These are phyloP conservation scores for Pythium rishiriense DNA, from an alignment of 352 stramenopile species.

Conservation along the genomic window DNA sequence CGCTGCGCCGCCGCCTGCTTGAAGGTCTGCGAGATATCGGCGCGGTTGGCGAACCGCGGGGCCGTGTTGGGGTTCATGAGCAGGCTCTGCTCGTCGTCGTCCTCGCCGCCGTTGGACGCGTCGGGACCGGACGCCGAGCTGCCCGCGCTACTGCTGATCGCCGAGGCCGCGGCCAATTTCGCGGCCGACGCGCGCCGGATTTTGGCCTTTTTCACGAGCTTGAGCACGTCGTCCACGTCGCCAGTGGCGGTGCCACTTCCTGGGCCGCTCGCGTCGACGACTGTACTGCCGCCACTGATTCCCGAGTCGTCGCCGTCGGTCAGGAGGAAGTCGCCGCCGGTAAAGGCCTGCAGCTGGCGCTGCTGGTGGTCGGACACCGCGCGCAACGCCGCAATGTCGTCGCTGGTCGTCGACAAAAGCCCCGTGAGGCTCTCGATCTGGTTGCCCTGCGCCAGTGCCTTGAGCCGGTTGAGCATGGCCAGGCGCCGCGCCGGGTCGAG, in stretches of 20 bases:
- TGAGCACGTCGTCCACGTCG: conserved; percentile 34
- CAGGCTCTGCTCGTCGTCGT: conserved; percentile 25
- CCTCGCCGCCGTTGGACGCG: conserved; percentile 26
- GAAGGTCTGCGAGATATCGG: conserved; percentile 48
- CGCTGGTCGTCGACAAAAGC: conserved; percentile 25
- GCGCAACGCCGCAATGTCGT: conserved; percentile 28
- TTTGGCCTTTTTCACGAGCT: conserved; percentile 47
- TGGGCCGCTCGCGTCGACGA: conserved; percentile 14
- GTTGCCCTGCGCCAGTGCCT: conserved; percentile 38
- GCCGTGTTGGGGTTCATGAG: conserved; percentile 18
- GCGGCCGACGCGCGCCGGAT: conserved; percentile 36
- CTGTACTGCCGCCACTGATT: not conserved
- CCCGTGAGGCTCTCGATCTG: conserved; percentile 31
- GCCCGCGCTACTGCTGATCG: not conserved
- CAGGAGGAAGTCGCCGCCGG: not conserved
- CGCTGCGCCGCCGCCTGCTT: conserved; percentile 43
- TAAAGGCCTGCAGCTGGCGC: conserved; percentile 27
- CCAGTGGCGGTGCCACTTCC: not conserved
- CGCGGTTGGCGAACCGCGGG: conserved; percentile 24
- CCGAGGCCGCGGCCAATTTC: conserved; percentile 7
- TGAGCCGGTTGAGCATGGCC: conserved; percentile 40
- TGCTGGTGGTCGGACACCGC: conserved; percentile 32
- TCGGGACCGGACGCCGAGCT: not conserved
- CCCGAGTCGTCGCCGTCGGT: conserved; percentile 25
- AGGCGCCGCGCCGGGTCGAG: conserved; percentile 34